Percentiles rank a stretch among this genome's conserved stretches.
Evolutionary conservation across 163 green algal genomes (phyloP).

Genomic region (Prototheca wickerhamii): DNA sequence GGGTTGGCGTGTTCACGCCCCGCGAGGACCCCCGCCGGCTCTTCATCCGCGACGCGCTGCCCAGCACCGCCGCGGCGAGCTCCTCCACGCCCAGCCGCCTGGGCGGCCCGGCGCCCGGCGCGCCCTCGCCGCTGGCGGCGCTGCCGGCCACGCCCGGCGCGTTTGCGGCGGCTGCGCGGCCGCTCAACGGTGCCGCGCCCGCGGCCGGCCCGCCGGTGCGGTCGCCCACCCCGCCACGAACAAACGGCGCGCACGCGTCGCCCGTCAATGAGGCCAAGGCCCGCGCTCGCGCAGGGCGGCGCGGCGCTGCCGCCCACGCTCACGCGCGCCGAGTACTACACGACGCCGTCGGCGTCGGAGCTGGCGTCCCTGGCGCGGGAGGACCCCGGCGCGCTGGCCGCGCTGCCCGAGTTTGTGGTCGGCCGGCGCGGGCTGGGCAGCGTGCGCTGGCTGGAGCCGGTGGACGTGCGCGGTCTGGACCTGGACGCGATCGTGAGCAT

Average conservation of each 20-base stretch:
- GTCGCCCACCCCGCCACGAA: not conserved
- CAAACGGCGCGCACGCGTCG: not conserved
- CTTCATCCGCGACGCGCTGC: conserved; percentile 42
- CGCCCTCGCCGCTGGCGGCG: too few species aligned
- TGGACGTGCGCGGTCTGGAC: conserved; percentile 65
- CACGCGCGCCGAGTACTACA: conserved; percentile 22
- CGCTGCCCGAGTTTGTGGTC: conserved; percentile 69
- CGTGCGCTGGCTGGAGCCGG: conserved; percentile 68
- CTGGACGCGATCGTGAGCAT: conserved; percentile 66
- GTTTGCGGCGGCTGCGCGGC: not conserved
- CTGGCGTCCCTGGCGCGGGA: conserved; percentile 47
- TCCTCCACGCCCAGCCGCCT: too few species aligned
- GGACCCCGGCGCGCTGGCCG: conserved; percentile 36
- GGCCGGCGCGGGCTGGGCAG: conserved; percentile 46
- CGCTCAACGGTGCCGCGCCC: not conserved
- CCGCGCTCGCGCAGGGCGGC: not conserved
- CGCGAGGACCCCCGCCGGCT: conserved; percentile 41
- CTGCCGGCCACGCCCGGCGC: not conserved
- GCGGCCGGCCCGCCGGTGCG: not conserved
- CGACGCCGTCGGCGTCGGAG: conserved; percentile 19
- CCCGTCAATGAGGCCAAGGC: not conserved
- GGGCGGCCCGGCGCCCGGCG: too few species aligned
- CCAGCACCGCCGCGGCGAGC: conserved; percentile 21
- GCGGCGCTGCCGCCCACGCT: conserved; percentile 4
- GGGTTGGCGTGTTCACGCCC: conserved; percentile 36